Evolutionary conservation across 2,329 filamentous ascomycete genomes (phyloP), one percentile per base, ranked within the genome.

Genomic region (Thermoascus crustaceus): DNA sequence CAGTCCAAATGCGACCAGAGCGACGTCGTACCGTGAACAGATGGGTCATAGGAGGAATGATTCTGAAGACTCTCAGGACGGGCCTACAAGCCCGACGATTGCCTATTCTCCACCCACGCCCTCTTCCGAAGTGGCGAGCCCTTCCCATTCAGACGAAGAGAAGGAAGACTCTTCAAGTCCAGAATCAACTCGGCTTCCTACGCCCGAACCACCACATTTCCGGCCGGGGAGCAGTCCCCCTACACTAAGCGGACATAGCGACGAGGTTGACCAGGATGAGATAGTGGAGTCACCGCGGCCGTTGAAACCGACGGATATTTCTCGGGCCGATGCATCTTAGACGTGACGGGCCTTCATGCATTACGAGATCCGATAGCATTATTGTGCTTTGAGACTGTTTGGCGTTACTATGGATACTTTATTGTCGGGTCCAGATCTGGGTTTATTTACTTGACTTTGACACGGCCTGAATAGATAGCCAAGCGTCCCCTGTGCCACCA

Each of bases 61-160:
- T 4, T 64, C 59, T 1, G 56, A 63, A 16, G 60, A 58, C 14
- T 61, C 58, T 7, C 51, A 49, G 22, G 50, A 49, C n/a, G 42
- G 41, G 14, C 39, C 37, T 9, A 38, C 45, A 10, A 61, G 55
- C 35, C 58, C 60, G 5, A 53, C 45, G 1, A 51, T 58, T 31
- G 47, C 54, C 2, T 64, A 64, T 40, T 50, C 56, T 7, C 61
- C 62, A 8, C 61, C 60, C 7, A 66, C 61, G 5, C 61, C 62
- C 4, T 53, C 51, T 0, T 64, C 60, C 1, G 52, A 52, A n/a
- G 24, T 32, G 5, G 17, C 32, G 10, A 37, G 34, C 13, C 40
- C 43, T 1, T 51, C 49, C 5, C 44, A 47, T 7, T 34, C 34
- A 2, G 47, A 48, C 11, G 46, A 47, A 7, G 50, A 52, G 30